Percentiles rank a stretch among this genome's conserved stretches.
These are phyloP conservation scores for Termitomyces sp. DNA, from an alignment of 768 basidiomycete species.

Conservation along the genomic window DNA sequence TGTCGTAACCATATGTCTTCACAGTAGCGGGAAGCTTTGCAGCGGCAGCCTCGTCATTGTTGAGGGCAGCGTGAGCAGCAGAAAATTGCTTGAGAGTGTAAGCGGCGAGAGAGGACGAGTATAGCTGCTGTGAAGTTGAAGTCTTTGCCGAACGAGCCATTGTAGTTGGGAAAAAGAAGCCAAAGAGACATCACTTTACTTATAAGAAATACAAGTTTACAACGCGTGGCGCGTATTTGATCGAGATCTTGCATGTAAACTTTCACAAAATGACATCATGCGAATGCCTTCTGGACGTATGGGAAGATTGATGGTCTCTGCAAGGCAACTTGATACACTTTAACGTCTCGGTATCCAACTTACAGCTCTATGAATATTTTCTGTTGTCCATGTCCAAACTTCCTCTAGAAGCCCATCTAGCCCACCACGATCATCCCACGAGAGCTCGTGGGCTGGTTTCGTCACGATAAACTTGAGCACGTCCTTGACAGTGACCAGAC, in stretches of 20 bases:
- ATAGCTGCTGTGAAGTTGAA: constrained; percentile 24
- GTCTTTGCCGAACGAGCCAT: constrained; percentile 16
- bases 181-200: not conserved
- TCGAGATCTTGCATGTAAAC: not conserved
- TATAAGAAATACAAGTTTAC: constrained; percentile 5
- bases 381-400: constrained; percentile 49
- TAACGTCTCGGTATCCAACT: constrained; percentile 33
- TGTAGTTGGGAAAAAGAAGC: not conserved
- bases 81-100: constrained; percentile 44
- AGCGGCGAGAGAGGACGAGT: constrained; percentile 41
- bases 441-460: constrained; percentile 43
- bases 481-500: constrained; percentile 94
- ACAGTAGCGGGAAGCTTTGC: constrained; percentile 30
- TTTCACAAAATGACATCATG: constrained; percentile 3
- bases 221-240: constrained; percentile 4
- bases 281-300: not conserved
- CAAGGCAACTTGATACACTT: constrained; percentile 6
- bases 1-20: constrained; percentile 20
- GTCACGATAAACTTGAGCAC: constrained; percentile 81
- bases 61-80: constrained; percentile 28
- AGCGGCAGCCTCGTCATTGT: constrained; percentile 25
- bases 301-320: not conserved
- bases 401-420: constrained; percentile 60
- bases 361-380: constrained; percentile 27
- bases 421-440: constrained; percentile 61